These are phyloP conservation scores for Amphicarpaea edgeworthii DNA, from an alignment of 306 rosid genomes.

Conservation along the genomic window DNA sequence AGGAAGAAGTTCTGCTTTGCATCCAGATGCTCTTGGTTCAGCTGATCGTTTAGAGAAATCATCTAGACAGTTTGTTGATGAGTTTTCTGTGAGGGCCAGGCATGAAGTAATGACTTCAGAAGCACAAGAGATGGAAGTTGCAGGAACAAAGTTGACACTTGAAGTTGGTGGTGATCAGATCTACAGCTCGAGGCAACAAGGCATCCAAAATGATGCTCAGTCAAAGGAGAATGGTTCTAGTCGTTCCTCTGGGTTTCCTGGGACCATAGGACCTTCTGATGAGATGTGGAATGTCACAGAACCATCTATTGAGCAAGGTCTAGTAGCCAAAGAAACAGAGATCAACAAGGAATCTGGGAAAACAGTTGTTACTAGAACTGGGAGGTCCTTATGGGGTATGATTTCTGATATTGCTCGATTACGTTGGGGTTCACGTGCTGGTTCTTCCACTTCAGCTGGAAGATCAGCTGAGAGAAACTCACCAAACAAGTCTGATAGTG, in stretches of 20 bases:
- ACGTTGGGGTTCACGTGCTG: conserved; percentile 69
- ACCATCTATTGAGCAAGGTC: conserved; percentile 54
- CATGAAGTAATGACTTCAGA: conserved; percentile 65
- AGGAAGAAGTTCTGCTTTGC: conserved; percentile 52
- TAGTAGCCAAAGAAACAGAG: conserved; percentile 57
- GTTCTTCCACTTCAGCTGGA: conserved; percentile 59
- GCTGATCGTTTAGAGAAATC: conserved; percentile 67
- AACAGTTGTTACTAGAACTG: conserved; percentile 69
- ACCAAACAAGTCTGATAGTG: conserved; percentile 71
- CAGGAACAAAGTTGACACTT: conserved; percentile 46
- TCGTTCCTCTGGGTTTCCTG: conserved; percentile 64
- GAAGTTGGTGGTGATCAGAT: conserved; percentile 52
- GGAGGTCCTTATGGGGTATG: conserved; percentile 76
- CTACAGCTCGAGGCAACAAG: conserved; percentile 43
- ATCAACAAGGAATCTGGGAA: conserved; percentile 48
- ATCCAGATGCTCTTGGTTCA: conserved; percentile 71
- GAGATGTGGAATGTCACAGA: conserved; percentile 80
- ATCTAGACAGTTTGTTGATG: conserved; percentile 70
- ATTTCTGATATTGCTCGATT: conserved; percentile 70
- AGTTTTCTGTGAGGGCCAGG: conserved; percentile 63
- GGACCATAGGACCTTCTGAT: conserved; percentile 79
- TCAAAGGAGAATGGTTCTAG: conserved; percentile 53
- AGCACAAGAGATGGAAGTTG: conserved; percentile 52
- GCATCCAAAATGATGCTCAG: conserved; percentile 51
- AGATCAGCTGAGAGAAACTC: conserved; percentile 67